Evolutionary conservation across 345 rosid genomes (phyloP), one percentile per base, ranked within the genome.

Genomic region (Eucalyptus fibrosa): DNA sequence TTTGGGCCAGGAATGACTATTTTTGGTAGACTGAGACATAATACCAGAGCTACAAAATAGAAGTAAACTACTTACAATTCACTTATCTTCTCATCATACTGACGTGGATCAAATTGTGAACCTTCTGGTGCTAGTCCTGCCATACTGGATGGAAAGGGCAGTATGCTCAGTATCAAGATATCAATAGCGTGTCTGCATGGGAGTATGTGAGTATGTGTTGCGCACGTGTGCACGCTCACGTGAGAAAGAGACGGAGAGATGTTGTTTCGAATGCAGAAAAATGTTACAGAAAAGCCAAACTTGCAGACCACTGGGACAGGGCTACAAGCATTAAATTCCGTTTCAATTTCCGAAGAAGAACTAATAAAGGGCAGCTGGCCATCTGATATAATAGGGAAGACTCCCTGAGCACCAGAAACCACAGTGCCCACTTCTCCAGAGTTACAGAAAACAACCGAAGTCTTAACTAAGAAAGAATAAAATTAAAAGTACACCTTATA

Each of bases 91-190:
- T 94, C 86, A 47, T 97, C 99, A 92, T 88, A 97, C 88, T 95
- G 98, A 86, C 92, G 94, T 10, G 96, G 93, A 92, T 97, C 98
- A 87, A 94, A 96, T 80, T 96, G 98, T 0, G 97, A 93, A 88
- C 97, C 97, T 92, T 97, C 98, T 8, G 96, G 90, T 91, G 97
- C 96, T 87, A 91, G 24, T 49, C 95, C 95, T 88, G 98, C 99
- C 99, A 96, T 97, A 92, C 98, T 96, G 94, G 23, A 93, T 9
- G 90, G 8, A 91, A 80, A 88, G 67, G 13, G 30, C 15, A 13
- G 19, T n/a, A 50, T 4, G 32, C 12, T 88, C 30, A 87, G 59
- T 7, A 67, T 30, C 81, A 77, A 77, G 28, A 77, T 77, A 77
- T 77, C 83, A 77, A 40, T 6, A 21, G 30, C 9, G 5, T 40